Percentiles rank a stretch among this genome's conserved stretches.
Evolutionary conservation across 495 filamentous ascomycete species (phyloP).

Genomic region (Hapsidospora chrysogenum): DNA sequence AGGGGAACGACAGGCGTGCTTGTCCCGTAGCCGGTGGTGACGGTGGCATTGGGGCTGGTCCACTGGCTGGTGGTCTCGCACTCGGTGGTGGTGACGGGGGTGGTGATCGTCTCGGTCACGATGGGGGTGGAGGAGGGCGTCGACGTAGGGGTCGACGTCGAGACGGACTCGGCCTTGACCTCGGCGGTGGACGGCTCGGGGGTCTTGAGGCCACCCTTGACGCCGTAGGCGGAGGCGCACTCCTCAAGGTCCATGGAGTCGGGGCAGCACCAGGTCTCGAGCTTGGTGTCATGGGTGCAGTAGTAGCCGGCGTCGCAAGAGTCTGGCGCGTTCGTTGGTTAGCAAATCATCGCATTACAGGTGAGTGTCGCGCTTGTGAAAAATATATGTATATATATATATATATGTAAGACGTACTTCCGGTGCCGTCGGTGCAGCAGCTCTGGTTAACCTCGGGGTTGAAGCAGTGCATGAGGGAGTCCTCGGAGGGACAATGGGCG

Average conservation of each 20-base stretch:
- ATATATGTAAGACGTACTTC: constrained; percentile 25
- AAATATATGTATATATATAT: no score
- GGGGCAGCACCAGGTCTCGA: constrained; percentile 30
- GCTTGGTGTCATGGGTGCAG: constrained; percentile 20
- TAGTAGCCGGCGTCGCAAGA: constrained; percentile 31
- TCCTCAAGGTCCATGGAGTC: constrained; percentile 19
- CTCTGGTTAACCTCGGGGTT: constrained; percentile 21
- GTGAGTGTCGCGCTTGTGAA: neutral
- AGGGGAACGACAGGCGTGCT: neutral
- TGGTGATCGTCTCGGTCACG: constrained; percentile 7
- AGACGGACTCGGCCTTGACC: constrained; percentile 6
- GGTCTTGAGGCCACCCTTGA: constrained; percentile 20
- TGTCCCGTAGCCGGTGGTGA: neutral
- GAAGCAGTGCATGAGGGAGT: constrained; percentile 25
- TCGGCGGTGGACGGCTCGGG: constrained; percentile 12
- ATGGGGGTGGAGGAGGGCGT: constrained; percentile 5
- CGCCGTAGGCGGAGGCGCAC: constrained; percentile 23
- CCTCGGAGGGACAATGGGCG: constrained; percentile 19
- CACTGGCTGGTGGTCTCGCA: neutral
- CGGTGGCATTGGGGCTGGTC: constrained; percentile 1
- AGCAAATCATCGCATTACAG: neutral
- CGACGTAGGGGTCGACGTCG: constrained; percentile 7
- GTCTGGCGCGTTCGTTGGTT: constrained; percentile 12
- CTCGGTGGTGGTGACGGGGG: constrained; percentile 7
- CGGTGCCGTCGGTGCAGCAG: constrained; percentile 25